Evolutionary conservation across 176 grass and related monocot genomes (phyloP), one percentile per base, ranked within the genome.

Genomic region (Carex scoparia): DNA sequence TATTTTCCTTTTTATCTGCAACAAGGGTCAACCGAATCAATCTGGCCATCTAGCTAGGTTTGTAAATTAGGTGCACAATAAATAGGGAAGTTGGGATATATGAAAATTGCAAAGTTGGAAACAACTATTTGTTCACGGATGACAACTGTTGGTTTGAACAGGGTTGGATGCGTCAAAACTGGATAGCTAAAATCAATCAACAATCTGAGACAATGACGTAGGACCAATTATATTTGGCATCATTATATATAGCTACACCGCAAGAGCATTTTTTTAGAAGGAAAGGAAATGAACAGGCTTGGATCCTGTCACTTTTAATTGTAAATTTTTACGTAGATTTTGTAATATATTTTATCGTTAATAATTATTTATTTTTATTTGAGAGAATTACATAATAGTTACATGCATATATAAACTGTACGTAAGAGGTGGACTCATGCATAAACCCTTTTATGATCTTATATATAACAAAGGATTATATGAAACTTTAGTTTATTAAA

Each of bases 91-190:
- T 78, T 78, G 73, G 73, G 19, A 77, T 30, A 12, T 56, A 31
- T 76, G 72, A 23, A 76, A 76, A 55, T 54, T 76, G 72, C 72
- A 76, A 76, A 76, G 12, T 67, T 13, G 71, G 46, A 75, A 51
- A 51, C 46, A 4, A 74, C 7, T 3, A 44, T 46, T 46, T 65
- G 59, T 44, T 82, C 33, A 82, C 42, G 79, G 15, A 46, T 65
- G 37, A 27, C 37, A 81, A 40, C 58, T 65, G 35, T 65, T 7
- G 18, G n/a, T 48, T n/a, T 44, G 14, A 65, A 48, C 61, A 51
- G 40, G 40, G 38, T 65, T n/a, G 16, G 33, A 15, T 66, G 38
- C 5, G 63, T 65, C 80, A 82, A 82, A 67, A 82, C 19, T 31
- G 61, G 32, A 66, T 48, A 51, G n/a, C 10, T 82, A 30, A 67